A percentile compares a stretch with the other conserved stretches of the same genome.
Conservation (phyloP, 768 basidiomycete genomes). For the Mycena rosella region DNA sequence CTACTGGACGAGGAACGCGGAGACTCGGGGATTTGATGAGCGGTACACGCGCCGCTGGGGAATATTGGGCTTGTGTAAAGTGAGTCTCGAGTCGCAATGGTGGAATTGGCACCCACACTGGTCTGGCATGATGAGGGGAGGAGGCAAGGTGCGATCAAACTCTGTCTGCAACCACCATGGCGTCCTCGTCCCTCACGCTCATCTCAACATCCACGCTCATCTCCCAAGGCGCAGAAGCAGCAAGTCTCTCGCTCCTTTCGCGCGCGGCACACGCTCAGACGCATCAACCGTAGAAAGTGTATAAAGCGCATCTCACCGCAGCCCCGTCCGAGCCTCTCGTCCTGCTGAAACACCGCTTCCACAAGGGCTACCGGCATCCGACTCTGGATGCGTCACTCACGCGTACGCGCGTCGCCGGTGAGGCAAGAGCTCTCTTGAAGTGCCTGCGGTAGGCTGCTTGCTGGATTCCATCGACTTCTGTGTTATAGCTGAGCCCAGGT, state of each 20-base stretch:
- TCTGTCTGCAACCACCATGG: not conserved
- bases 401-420: slow-evolving; percentile 81
- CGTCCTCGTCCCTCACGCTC: slow-evolving; percentile 46
- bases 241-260: slow-evolving; percentile 62
- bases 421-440: slow-evolving; percentile 87
- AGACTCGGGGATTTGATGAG: slow-evolving; percentile 94
- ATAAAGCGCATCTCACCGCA: slow-evolving; percentile 62
- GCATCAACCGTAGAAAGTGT: too few relatives aligned
- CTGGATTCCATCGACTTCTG: not conserved
- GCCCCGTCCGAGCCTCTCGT: slow-evolving; percentile 53
- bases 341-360: slow-evolving; percentile 91
- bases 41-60: slow-evolving; percentile 80
- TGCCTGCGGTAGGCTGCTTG: slow-evolving; percentile 71
- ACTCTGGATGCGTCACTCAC: slow-evolving; percentile 84
- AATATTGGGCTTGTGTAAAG: slow-evolving; percentile 74
- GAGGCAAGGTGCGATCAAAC: not conserved
- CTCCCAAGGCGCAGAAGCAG: slow-evolving; percentile 89
- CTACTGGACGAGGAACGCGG: slow-evolving; percentile 86
- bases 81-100: not conserved
- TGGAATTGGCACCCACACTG: slow-evolving; percentile 16
- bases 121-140: slow-evolving; percentile 25
- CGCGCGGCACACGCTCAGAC: slow-evolving; percentile 43
- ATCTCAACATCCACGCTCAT: slow-evolving; percentile 63
- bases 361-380: slow-evolving; percentile 90
- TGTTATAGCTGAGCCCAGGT: slow-evolving; percentile 49